These are phyloP conservation scores for Lagenidium giganteum DNA, from an alignment of 352 stramenopile genomes.

Conservation along the genomic window DNA sequence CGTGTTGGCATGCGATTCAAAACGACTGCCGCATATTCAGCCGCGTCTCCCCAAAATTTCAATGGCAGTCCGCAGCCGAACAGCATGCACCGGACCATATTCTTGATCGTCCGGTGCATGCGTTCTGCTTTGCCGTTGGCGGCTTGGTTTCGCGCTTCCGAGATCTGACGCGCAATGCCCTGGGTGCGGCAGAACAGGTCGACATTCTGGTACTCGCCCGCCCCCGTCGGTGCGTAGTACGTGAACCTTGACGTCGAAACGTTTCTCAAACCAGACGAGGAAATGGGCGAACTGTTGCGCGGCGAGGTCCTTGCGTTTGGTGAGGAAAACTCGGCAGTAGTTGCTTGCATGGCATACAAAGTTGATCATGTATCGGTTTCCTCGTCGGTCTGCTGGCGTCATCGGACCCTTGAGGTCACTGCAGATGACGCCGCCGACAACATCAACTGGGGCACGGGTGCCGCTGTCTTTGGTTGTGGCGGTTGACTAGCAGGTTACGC, in stretches of 20 bases:
- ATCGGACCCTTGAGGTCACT: constrained; percentile 18
- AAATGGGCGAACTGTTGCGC: constrained; percentile 13
- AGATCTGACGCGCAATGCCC: constrained; percentile 15
- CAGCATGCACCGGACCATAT: constrained; percentile 24
- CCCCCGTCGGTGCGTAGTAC: constrained; percentile 14
- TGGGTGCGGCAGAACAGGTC: constrained; percentile 22
- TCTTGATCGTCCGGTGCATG: constrained; percentile 24
- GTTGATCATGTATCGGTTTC: constrained; percentile 13
- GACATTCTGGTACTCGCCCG: constrained; percentile 18
- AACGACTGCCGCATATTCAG: constrained; percentile 20
- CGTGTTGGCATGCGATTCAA: constrained; percentile 17
- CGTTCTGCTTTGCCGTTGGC: constrained; percentile 27
- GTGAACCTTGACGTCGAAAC: constrained; percentile 3
- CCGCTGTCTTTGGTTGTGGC: constrained; percentile 2
- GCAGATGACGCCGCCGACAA: constrained; percentile 7
- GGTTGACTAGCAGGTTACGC: not conserved
- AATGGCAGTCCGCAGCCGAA: constrained; percentile 21
- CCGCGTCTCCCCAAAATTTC: constrained; percentile 16
- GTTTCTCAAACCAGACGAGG: constrained; percentile 4
- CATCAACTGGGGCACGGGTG: constrained; percentile 1
- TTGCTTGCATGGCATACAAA: constrained; percentile 11
- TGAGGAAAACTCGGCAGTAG: constrained; percentile 8
- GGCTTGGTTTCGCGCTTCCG: constrained; percentile 16
- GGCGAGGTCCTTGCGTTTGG: constrained; percentile 8
- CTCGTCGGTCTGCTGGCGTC: not conserved